These are phyloP conservation scores for Epichloe baconii DNA, from an alignment of 2,329 filamentous ascomycete genomes.

Conservation along the genomic window DNA sequence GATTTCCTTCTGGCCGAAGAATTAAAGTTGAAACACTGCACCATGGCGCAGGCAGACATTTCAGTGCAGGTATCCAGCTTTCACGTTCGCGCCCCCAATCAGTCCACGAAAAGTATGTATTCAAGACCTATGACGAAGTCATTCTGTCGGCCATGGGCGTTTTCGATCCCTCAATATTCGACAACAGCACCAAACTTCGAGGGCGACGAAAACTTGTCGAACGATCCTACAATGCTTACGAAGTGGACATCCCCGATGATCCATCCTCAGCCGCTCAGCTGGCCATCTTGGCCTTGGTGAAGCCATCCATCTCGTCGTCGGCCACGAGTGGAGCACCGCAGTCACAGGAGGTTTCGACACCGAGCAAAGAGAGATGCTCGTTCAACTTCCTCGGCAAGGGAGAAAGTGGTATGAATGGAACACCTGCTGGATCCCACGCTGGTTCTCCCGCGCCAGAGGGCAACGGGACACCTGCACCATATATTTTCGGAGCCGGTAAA, in stretches of 20 bases:
- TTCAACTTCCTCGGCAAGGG: slow-evolving; percentile 55
- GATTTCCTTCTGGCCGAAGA: slow-evolving; percentile 92
- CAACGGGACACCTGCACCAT: slow-evolving; percentile 50
- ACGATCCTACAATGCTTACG: slow-evolving; percentile 87
- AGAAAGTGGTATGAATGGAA: slow-evolving; percentile 58
- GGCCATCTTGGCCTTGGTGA: slow-evolving; percentile 45
- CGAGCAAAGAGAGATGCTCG: slow-evolving; percentile 50
- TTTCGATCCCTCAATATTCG: slow-evolving; percentile 79
- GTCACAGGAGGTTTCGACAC: slow-evolving; percentile 40
- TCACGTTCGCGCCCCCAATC: slow-evolving; percentile 74
- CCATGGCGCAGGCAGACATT: slow-evolving; percentile 79
- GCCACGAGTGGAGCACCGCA: slow-evolving; percentile 30
- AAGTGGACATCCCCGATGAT: slow-evolving; percentile 76
- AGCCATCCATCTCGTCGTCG: slow-evolving; percentile 39
- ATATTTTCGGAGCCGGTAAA: slow-evolving; percentile 38
- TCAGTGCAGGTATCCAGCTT: slow-evolving; percentile 83
- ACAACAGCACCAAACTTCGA: slow-evolving; percentile 65
- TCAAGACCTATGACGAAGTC: slow-evolving; percentile 95
- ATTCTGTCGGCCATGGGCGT: slow-evolving; percentile 92
- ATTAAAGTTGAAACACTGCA: slow-evolving; percentile 85
- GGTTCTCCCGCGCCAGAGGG: slow-evolving; percentile 79
- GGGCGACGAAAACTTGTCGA: slow-evolving; percentile 72
- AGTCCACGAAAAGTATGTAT: slow-evolving; percentile 88
- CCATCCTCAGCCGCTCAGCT: slow-evolving; percentile 76
- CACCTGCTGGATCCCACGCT: slow-evolving; percentile 73